Conservation (phyloP, 768 basidiomycete genomes). For the Serendipita indica region DNA sequence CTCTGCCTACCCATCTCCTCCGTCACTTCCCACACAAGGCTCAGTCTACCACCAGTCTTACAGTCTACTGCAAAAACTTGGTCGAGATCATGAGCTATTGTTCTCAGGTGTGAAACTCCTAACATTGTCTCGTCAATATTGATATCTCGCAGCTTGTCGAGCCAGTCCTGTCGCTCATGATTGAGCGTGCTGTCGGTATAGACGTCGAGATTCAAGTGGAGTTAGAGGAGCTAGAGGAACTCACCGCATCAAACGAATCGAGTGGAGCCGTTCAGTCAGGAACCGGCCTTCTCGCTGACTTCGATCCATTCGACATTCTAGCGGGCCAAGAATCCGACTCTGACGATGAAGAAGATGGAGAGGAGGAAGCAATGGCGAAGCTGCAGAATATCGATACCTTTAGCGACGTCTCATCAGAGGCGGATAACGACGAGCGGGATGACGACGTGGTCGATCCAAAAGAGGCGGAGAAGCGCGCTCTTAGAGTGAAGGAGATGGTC, state of each 20-base stretch:
- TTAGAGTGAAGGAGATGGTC: slow-evolving; percentile 67
- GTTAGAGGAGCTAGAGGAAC: slow-evolving; percentile 75
- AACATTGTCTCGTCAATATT: background rate
- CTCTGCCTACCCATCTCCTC: slow-evolving; percentile 70
- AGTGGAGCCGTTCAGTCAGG: slow-evolving; percentile 24
- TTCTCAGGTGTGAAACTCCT: slow-evolving; percentile 44
- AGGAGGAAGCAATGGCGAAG: slow-evolving; percentile 34
- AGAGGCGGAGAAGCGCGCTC: slow-evolving; percentile 42
- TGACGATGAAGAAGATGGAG: slow-evolving; percentile 36
- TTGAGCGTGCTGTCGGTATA: slow-evolving; percentile 91
- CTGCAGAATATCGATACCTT: slow-evolving; percentile 25
- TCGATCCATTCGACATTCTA: slow-evolving; percentile 77
- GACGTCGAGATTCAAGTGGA: slow-evolving; percentile 99
- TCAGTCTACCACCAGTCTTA: slow-evolving; percentile 60
- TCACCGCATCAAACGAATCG: slow-evolving; percentile 33
- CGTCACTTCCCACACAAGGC: slow-evolving; percentile 89
- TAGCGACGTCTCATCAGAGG: slow-evolving; percentile 67
- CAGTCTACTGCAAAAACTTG: slow-evolving; percentile 83
- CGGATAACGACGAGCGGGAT: slow-evolving; percentile 29
- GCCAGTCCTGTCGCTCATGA: slow-evolving; percentile 67
- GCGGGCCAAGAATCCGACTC: slow-evolving; percentile 62
- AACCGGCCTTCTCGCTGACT: slow-evolving; percentile 35
- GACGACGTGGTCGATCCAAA: slow-evolving; percentile 24
- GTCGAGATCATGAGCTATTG: slow-evolving; percentile 76
- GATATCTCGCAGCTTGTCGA: slow-evolving; percentile 29